Evolutionary conservation across 1,284 basidiomycete species (phyloP), one percentile per base, ranked within the genome.

Genomic region (Pseudozyma tsukubaensis): DNA sequence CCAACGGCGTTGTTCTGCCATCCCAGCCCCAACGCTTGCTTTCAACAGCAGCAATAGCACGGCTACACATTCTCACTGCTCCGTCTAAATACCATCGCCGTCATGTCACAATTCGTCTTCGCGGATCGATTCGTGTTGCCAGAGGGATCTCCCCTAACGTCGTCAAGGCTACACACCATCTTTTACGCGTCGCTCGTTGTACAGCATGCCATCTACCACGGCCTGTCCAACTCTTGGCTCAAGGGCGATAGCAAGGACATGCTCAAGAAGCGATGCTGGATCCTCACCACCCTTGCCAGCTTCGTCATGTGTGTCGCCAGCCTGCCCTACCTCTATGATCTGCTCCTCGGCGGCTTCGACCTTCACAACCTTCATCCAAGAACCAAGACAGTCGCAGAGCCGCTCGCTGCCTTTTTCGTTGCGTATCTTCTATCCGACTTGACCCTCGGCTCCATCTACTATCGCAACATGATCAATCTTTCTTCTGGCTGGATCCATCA

Each of bases 401-500:
- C 78, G 4, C 51, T 81, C 14, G 66, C 66, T 49, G 59, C 76
- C 24, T 83, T 81, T 68, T 84, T 84, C 54, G 53, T 83, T 11
- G 82, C 80, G 16, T 84, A 84, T 43, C 77, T 84, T 34, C 16
- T 78, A 29, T 79, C 75, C 4, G 83, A 84, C 55, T 67, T 84
- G 13, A 59, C 62, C 12, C 68, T 81, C 8, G 83, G 83, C 39
- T 68, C 72, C 40, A 72, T 83, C 57, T 83, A 77, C 70, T 84
- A 84, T 48, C 72, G 78, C n/a, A 71, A 77, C 39, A 52, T 80
- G 24, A 79, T 84, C 68, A 83, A 84, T 51, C 55, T 83, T 10
- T 78, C 80, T 3, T 76, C 72, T 13, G 83, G 83, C 37, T 84
- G 83, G 83, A 67, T 80, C 10, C 83, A 84, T 54, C 82, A 84